These are phyloP conservation scores for Aciculoconidium aculeatum DNA, from an alignment of 805 yeast genomes.

Conservation along the genomic window DNA sequence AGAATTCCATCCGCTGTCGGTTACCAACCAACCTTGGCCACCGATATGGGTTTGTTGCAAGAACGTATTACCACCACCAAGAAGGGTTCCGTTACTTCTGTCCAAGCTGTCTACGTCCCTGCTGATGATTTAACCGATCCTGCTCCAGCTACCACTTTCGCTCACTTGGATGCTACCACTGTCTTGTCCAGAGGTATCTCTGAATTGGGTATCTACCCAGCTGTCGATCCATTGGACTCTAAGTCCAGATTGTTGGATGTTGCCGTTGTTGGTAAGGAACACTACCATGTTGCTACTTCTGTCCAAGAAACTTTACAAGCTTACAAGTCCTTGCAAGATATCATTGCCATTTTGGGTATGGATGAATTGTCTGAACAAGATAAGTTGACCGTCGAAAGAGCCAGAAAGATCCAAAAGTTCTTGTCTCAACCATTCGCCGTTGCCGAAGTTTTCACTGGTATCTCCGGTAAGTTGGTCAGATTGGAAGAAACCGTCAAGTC, in stretches of 20 bases:
- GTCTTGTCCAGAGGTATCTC: conserved; percentile 99
- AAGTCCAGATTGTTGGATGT: conserved; percentile 98
- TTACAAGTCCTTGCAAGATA: conserved; percentile 99
- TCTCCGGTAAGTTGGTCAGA: conserved; percentile 95
- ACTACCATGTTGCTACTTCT: conserved; percentile 87
- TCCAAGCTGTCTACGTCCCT: conserved; percentile 99
- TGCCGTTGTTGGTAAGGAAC: conserved; percentile 97
- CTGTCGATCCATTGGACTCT: conserved; percentile 99
- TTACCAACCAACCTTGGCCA: conserved; percentile 99
- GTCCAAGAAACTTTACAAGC: conserved; percentile 99
- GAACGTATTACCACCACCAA: conserved; percentile 99
- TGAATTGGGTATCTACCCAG: conserved; percentile 99
- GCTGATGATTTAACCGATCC: conserved; percentile 99
- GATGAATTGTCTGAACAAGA: conserved; percentile 98
- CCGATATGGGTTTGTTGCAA: conserved; percentile 99
- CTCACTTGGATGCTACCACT: conserved; percentile 99
- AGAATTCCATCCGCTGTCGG: conserved; percentile 99
- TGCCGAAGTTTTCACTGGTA: conserved; percentile 99
- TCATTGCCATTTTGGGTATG: conserved; percentile 99
- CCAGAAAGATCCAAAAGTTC: conserved; percentile 99
- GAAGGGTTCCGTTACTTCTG: conserved; percentile 99
- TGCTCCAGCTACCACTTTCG: conserved; percentile 99
- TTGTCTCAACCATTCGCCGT: conserved; percentile 99
- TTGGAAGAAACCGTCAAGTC: conserved; percentile 91
- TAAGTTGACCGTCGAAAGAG: conserved; percentile 99